Percentiles rank a stretch among this genome's conserved stretches.
phyloP scores from a whole-genome alignment of 2,329 filamentous ascomycete genomes.

The Pseudogymnoascus sp. region DNA sequence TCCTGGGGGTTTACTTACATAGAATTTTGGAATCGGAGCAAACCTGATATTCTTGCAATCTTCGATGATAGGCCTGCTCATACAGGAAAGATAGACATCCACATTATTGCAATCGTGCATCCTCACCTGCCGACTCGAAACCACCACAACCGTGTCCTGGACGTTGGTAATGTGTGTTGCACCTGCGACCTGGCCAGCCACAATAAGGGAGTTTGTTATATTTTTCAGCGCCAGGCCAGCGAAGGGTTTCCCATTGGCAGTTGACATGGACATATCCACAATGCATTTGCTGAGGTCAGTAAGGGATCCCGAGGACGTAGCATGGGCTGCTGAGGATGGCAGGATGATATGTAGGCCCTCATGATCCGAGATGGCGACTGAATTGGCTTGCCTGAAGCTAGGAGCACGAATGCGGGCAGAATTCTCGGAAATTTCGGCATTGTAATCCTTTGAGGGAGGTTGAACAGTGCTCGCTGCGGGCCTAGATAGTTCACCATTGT shows the following conservation, averaged over 20 bases:
- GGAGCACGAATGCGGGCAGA: conserved; percentile 46
- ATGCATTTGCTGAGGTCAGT: conserved; percentile 64
- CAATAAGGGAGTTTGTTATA: conserved; percentile 61
- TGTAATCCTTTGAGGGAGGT: conserved; percentile 45
- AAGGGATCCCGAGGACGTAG: conserved; percentile 66
- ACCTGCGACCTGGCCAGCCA: conserved; percentile 72
- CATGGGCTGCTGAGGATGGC: conserved; percentile 60
- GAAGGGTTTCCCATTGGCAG: conserved; percentile 55
- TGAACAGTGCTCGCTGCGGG: conserved; percentile 25
- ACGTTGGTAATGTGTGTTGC: conserved; percentile 77
- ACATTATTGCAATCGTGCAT: conserved; percentile 83
- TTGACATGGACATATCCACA: conserved; percentile 70
- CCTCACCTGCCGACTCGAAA: conserved; percentile 78
- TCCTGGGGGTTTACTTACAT: conserved; percentile 46
- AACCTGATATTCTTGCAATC: conserved; percentile 75
- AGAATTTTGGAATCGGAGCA: conserved; percentile 61
- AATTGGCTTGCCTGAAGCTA: conserved; percentile 54
- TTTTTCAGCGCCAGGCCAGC: conserved; percentile 63
- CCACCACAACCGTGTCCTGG: conserved; percentile 64
- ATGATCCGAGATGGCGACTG: conserved; percentile 61
- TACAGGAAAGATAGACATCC: conserved; percentile 74
- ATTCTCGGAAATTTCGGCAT: conserved; percentile 43
- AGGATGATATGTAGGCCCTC: conserved; percentile 67
- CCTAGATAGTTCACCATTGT: conserved; percentile 24
- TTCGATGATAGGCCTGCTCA: conserved; percentile 87